These are phyloP conservation scores for Sonneratia alba DNA, from an alignment of 345 rosid genomes.

Conservation along the genomic window DNA sequence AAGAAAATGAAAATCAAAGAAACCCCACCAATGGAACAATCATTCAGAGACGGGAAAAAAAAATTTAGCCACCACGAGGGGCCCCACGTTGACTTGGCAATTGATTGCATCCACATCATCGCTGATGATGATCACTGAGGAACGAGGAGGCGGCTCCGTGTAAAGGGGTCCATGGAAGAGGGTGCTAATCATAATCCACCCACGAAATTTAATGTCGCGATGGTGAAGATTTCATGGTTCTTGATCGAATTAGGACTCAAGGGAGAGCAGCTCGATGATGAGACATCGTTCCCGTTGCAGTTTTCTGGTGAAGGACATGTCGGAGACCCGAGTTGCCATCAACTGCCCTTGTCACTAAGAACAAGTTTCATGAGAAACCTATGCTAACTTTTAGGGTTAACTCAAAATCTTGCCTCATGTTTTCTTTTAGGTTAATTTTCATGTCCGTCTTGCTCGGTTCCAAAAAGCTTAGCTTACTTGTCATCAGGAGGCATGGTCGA, in stretches of 20 bases:
- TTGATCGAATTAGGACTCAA: neutral
- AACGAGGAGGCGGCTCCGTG: neutral
- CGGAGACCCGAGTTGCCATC: too few relatives aligned
- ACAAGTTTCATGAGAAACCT: too few relatives aligned
- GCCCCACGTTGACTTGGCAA: conserved; percentile 9
- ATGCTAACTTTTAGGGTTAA: too few relatives aligned
- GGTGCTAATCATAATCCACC: neutral
- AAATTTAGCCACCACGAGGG: neutral
- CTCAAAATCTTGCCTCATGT: too few relatives aligned
- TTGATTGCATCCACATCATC: conserved; percentile 8
- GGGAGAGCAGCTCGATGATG: neutral
- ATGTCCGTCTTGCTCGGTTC: too few relatives aligned
- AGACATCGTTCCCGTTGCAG: too few relatives aligned
- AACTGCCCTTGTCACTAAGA: too few relatives aligned
- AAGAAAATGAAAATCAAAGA: neutral
- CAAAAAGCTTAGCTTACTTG: too few relatives aligned
- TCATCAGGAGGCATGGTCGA: too few relatives aligned
- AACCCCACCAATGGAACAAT: neutral
- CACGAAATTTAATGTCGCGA: neutral
- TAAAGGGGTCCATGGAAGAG: neutral
- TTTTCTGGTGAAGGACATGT: too few relatives aligned
- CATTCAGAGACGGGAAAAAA: neutral
- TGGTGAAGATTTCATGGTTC: neutral
- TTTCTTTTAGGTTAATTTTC: too few relatives aligned
- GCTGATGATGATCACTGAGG: neutral